Conservation (phyloP, 2,329 filamentous ascomycete species). For the Colletotrichum gloeosporioides region DNA sequence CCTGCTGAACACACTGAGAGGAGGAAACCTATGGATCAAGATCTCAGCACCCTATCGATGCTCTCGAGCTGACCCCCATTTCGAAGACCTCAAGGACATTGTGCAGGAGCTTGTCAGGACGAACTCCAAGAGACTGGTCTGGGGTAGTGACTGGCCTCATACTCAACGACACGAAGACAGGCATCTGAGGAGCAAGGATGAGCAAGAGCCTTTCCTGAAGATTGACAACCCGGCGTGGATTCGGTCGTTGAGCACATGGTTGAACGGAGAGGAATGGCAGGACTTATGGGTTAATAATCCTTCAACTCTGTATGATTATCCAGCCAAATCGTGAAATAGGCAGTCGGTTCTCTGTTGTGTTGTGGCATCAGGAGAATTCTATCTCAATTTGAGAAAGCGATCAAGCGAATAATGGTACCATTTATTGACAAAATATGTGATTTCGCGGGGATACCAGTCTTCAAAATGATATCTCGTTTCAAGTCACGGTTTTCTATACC, state of each 20-base stretch:
- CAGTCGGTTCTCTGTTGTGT: too few species aligned
- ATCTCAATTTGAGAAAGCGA: accelerated
- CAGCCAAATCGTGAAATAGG: accelerated
- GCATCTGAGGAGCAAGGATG: neutral
- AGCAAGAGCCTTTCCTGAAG: neutral
- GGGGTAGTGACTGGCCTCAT: neutral
- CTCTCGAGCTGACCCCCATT: neutral
- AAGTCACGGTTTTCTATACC: too few species aligned
- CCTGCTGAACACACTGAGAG: neutral
- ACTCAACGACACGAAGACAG: neutral
- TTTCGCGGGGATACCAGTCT: too few species aligned
- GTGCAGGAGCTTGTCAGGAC: neutral
- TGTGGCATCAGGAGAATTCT: accelerated
- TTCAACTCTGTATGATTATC: neutral
- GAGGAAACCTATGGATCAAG: neutral
- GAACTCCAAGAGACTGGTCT: neutral
- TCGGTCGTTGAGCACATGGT: neutral
- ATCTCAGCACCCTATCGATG: neutral
- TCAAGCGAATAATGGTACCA: accelerated
- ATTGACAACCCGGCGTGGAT: neutral
- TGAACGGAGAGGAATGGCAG: neutral
- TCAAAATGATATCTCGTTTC: too few species aligned
- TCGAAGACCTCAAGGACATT: neutral
- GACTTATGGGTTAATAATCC: neutral
- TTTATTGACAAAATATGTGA: accelerated